Percentiles rank a stretch among this genome's conserved stretches.
phyloP scores from a whole-genome alignment of 2,329 filamentous ascomycete species.

The Magnaporthiopsis incrustans region DNA sequence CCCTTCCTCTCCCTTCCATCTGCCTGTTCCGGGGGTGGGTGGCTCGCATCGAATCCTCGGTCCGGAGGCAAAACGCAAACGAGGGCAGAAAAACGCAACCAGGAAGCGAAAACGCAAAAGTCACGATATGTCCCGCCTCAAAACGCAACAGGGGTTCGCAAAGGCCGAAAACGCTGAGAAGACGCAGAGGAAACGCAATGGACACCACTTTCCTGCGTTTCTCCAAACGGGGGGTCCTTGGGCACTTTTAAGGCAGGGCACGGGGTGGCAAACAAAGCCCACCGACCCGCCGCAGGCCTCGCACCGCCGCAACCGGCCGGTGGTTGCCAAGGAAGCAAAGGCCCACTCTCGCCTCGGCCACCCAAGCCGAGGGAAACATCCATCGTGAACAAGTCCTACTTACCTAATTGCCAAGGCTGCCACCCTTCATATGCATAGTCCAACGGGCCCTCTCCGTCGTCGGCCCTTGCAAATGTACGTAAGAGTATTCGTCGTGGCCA shows the following conservation, averaged over 20 bases:
- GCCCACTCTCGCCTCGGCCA: neutral
- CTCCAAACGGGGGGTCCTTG: neutral
- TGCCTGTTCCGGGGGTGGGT: neutral
- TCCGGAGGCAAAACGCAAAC: neutral
- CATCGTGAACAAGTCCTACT: too few relatives aligned
- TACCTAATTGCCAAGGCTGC: slow-evolving; percentile 2
- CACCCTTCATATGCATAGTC: neutral
- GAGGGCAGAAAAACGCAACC: too few relatives aligned
- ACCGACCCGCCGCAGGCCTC: neutral
- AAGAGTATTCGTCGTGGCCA: neutral
- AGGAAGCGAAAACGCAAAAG: neutral
- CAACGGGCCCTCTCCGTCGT: too few relatives aligned
- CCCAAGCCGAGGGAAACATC: neutral
- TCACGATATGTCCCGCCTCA: neutral
- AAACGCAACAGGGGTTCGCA: neutral
- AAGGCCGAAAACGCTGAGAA: neutral
- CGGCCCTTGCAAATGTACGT: neutral
- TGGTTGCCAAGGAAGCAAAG: neutral
- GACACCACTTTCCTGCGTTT: neutral
- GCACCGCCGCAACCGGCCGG: neutral
- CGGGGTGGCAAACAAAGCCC: too few relatives aligned
- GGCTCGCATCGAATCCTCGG: too few relatives aligned
- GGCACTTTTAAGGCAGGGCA: neutral
- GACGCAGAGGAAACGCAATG: neutral
- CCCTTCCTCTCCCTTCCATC: neutral